Percentiles rank a stretch among this genome's conserved stretches.
Evolutionary conservation across 768 basidiomycete genomes (phyloP).

Genomic region (Cyathus striatus): DNA sequence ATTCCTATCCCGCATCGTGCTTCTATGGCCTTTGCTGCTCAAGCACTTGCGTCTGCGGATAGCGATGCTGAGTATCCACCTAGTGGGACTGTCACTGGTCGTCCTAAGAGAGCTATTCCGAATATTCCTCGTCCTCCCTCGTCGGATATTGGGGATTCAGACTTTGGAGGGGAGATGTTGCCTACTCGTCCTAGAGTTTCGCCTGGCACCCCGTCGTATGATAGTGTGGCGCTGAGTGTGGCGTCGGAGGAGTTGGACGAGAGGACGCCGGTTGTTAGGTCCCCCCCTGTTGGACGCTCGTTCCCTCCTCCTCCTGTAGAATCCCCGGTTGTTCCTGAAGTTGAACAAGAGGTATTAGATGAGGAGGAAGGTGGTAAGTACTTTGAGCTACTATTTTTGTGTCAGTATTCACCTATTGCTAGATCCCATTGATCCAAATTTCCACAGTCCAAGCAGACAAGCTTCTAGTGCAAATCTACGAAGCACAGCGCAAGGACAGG

Average conservation of each 20-base stretch:
- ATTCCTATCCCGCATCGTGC: slow-evolving; percentile 6
- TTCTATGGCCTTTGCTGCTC: slow-evolving; percentile 4
- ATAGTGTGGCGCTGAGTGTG: neutral
- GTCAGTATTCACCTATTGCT: slow-evolving; percentile 3
- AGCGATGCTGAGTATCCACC: slow-evolving; percentile 3
- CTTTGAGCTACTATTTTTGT: neutral
- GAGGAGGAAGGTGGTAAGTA: slow-evolving; percentile 60
- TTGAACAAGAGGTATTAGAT: slow-evolving; percentile 42
- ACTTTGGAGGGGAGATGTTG: slow-evolving; percentile 4
- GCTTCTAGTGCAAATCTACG: slow-evolving; percentile 23
- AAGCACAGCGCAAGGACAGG: slow-evolving; percentile 9
- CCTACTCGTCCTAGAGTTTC: slow-evolving; percentile 2
- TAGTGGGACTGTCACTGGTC: neutral
- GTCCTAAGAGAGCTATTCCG: slow-evolving; percentile 5
- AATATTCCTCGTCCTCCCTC: neutral
- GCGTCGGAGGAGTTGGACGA: neutral
- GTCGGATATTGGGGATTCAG: slow-evolving; percentile 1
- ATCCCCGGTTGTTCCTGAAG: slow-evolving; percentile 5
- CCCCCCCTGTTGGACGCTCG: slow-evolving; percentile 2
- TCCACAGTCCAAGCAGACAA: slow-evolving; percentile 47
- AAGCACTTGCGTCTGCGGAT: neutral
- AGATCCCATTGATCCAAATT: slow-evolving; percentile 70
- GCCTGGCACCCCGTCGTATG: neutral
- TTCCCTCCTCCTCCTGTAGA: slow-evolving; percentile 5
- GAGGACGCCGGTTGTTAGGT: neutral